phyloP scores from a whole-genome alignment of 140 eudicot genomes.

The Cichorium intybus region DNA sequence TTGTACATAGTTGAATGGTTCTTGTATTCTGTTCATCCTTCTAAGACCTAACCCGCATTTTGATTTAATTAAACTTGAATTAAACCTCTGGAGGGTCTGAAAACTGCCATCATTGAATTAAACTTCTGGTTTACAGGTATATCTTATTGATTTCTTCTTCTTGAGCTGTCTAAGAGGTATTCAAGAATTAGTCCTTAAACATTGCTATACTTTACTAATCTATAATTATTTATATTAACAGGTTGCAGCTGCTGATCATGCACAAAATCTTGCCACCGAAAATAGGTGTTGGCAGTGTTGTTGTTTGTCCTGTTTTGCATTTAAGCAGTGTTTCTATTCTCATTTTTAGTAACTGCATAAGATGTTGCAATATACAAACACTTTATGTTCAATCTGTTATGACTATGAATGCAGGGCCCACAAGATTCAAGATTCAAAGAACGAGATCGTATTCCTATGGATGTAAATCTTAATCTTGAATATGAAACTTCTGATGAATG shows the following conservation, averaged over 20 bases:
- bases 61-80: not conserved
- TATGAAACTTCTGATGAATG: constrained; percentile 75
- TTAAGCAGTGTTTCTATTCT: not conserved
- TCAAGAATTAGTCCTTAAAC: not conserved
- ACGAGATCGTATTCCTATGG: too few relatives aligned
- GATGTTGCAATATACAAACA: not conserved
- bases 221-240: constrained; percentile 23
- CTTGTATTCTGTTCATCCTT: too few relatives aligned
- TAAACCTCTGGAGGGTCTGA: constrained; percentile 59
- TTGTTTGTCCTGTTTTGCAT: constrained; percentile 47
- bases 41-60: too few relatives aligned
- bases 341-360: not conserved
- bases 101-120: constrained; percentile 97
- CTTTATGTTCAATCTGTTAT: constrained; percentile 4
- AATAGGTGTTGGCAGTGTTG: constrained; percentile 77
- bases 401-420: constrained; percentile 64
- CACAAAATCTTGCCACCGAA: constrained; percentile 86
- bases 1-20: too few relatives aligned
- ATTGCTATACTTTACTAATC: not conserved
- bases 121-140: constrained; percentile 94
- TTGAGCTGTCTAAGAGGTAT: too few relatives aligned
- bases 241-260: constrained; percentile 99
- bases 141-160: too few relatives aligned
- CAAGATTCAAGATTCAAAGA: too few relatives aligned
- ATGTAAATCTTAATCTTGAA: too few relatives aligned